Evolutionary conservation across 495 filamentous ascomycete genomes (phyloP).

Genomic region (Patellaria atrata): DNA sequence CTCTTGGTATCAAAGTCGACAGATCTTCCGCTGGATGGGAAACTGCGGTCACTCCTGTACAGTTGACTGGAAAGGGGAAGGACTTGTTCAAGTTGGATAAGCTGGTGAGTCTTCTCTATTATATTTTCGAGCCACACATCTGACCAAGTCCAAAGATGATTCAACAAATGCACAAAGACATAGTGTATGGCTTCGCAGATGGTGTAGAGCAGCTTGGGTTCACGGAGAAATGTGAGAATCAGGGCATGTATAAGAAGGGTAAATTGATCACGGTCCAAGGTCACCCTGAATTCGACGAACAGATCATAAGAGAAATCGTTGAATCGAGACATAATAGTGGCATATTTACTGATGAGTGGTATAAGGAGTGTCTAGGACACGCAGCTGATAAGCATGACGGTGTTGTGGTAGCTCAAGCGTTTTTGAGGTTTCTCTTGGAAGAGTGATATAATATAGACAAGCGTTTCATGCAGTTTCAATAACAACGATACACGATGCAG

Average conservation of each 20-base stretch:
- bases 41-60: slow-evolving; percentile 53
- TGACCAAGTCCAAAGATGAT: slow-evolving; percentile 42
- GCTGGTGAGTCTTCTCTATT: slow-evolving; percentile 37
- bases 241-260: slow-evolving; percentile 61
- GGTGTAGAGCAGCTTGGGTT: slow-evolving; percentile 49
- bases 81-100: slow-evolving; percentile 55
- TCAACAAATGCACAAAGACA: slow-evolving; percentile 84
- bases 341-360: slow-evolving; percentile 50
- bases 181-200: slow-evolving; percentile 49
- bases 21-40: slow-evolving; percentile 66
- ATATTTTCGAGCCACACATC: slow-evolving; percentile 3
- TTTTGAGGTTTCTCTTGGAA: slow-evolving; percentile 61
- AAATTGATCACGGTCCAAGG: slow-evolving; percentile 71
- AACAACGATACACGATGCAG: slow-evolving; percentile 1
- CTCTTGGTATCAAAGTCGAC: slow-evolving; percentile 54
- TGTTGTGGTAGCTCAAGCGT: slow-evolving; percentile 47
- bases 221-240: slow-evolving; percentile 53
- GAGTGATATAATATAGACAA: slow-evolving; percentile 15
- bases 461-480: slow-evolving; percentile 2
- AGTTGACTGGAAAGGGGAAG: slow-evolving; percentile 55
- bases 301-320: slow-evolving; percentile 61
- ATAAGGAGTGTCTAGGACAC: slow-evolving; percentile 49
- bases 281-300: slow-evolving; percentile 74
- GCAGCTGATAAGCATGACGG: slow-evolving; percentile 61
- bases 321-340: slow-evolving; percentile 41